Conservation (phyloP, 2,329 filamentous ascomycete species). For the Amauroascus verrucosus region DNA sequence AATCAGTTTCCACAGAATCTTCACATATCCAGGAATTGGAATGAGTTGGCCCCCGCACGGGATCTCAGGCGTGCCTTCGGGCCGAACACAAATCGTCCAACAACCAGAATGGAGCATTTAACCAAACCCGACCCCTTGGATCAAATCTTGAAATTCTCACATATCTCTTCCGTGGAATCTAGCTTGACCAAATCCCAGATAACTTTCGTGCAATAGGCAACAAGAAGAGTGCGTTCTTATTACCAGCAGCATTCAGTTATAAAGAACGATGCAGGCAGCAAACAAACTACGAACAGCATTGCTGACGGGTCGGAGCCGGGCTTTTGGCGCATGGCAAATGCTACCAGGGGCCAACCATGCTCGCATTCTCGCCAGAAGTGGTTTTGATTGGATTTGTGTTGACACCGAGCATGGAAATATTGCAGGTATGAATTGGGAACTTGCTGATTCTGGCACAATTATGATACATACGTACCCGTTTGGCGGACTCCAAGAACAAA, state of each 20-base stretch:
- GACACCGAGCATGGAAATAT: constrained; percentile 50
- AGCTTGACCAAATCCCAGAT: no score
- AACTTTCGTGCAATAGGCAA: no score
- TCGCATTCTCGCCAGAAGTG: constrained; percentile 43
- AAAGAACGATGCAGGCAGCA: constrained; percentile 40
- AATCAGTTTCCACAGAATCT: no score
- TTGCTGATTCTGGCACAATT: background rate
- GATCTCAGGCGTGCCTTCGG: background rate
- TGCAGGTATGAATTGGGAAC: constrained; percentile 31
- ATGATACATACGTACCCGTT: background rate
- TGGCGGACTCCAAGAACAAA: no score
- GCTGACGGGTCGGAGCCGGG: constrained; percentile 37
- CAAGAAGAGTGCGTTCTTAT: background rate
- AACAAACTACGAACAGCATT: constrained; percentile 46
- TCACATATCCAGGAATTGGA: no score
- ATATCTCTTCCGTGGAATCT: no score
- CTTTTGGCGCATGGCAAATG: constrained; percentile 51
- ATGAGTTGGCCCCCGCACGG: background rate
- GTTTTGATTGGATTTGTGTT: constrained; percentile 46
- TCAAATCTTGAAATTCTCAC: background rate
- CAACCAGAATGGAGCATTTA: background rate
- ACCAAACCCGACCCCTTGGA: background rate
- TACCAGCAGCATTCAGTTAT: background rate
- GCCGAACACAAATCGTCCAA: background rate
- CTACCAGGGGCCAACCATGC: constrained; percentile 46